Base-by-base conservation (phyloP, 2,329 filamentous ascomycete species). In the Aureobasidium sp. region DNA sequence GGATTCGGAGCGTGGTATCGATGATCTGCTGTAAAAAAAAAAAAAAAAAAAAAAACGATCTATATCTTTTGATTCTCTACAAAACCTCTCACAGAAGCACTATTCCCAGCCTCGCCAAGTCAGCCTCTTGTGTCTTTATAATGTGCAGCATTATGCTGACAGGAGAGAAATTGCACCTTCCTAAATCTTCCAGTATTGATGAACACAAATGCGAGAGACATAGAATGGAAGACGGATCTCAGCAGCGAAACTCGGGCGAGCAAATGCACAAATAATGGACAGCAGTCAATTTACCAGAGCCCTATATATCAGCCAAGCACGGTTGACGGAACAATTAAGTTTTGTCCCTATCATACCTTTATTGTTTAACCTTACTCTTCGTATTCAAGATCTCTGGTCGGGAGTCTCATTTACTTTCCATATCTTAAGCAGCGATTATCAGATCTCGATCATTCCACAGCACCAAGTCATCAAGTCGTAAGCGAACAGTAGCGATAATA, bases 1-100 rank as follows among this genome's bases (percentile, higher is more conserved):
- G 69, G 94, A 99, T 72, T 90, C 92, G 9, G 92, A 97, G 73
- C 97, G 97, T 77, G 86, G 87, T 16, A 88, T 99, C 66, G 85
- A 90, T 66, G 92, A 96, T 73, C 78, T 99, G 63, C 86, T 96
- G 68, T 94, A 68, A 74, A 51, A 6, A 2, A 3, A 45, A n/a
- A 32, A 25, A 9, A n/a, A 29, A 4, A 6, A 2, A 3, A 45
- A 32, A 25, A 9, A n/a, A 29, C 21, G 21, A 21, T 21, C 21
- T 21, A 4, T 8, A 32, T 13, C 4, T 21, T 27, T 8, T 34
- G 25, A 13, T 44, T 5, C 16, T 50, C 8, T 13, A 13, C 11
- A 44, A 5, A 37, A 14, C 14, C 13, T 11, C 34, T 37, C 3
- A 10, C 11, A 37, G 3, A 14, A 37, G 13, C 34, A 37, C 34